Conservation (phyloP, 495 filamentous ascomycete species). For the Oleoguttula mirabilis region DNA sequence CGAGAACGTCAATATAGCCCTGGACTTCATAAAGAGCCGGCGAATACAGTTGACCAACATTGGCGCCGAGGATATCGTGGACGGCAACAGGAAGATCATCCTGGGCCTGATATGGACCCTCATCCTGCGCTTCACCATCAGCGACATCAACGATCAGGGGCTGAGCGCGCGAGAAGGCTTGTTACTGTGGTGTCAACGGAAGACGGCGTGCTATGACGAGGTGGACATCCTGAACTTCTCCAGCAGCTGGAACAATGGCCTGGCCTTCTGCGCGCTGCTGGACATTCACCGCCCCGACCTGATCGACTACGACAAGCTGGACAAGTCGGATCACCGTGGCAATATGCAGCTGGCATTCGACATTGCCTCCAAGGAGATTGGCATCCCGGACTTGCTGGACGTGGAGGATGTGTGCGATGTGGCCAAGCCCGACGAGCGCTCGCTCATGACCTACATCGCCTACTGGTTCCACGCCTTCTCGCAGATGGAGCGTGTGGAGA, state of each 20-base stretch:
- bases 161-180: constrained; percentile 96
- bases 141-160: constrained; percentile 94
- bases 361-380: constrained; percentile 89
- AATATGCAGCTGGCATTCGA: constrained; percentile 98
- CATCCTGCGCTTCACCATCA: constrained; percentile 95
- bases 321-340: constrained; percentile 87
- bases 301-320: constrained; percentile 87
- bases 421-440: constrained; percentile 85
- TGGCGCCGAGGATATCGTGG: constrained; percentile 94
- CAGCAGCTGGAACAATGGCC: constrained; percentile 87
- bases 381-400: constrained; percentile 88
- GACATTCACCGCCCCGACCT: constrained; percentile 95
- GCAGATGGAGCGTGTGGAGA: constrained; percentile 94
- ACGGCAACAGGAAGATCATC: constrained; percentile 96
- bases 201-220: constrained; percentile 95
- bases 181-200: constrained; percentile 92
- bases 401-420: constrained; percentile 98
- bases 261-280: constrained; percentile 90
- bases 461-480: constrained; percentile 99
- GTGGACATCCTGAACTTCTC: constrained; percentile 92
- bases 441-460: constrained; percentile 97
- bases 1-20: constrained; percentile 93
- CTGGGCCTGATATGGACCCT: constrained; percentile 94
- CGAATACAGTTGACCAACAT: constrained; percentile 97
- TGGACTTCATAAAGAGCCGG: constrained; percentile 82